Percentiles rank a stretch among this genome's conserved stretches.
Conservation (phyloP, 768 basidiomycete species). For the Calocybe gangraenosa region DNA sequence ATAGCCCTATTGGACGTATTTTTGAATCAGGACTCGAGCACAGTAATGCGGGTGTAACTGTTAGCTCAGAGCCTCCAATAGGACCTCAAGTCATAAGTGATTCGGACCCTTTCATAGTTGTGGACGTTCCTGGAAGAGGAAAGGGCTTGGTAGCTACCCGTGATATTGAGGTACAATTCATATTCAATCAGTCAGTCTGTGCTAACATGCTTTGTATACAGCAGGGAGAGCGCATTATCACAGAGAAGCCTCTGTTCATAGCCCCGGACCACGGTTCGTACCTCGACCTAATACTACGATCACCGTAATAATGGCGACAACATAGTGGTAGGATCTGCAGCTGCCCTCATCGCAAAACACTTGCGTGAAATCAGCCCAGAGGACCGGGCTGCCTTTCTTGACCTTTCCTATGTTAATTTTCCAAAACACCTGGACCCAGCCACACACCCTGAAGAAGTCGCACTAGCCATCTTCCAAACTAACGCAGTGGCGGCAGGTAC, state of each 20-base stretch:
- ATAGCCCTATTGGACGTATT: background rate
- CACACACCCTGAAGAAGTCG: conserved; percentile 38
- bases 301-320: background rate
- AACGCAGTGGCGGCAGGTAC: conserved; percentile 57
- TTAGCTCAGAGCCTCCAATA: background rate
- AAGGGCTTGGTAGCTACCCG: conserved; percentile 51
- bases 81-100: background rate
- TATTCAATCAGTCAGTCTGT: background rate
- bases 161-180: conserved; percentile 38
- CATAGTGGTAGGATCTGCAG: conserved; percentile 42
- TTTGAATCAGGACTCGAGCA: background rate
- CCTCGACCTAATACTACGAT: background rate
- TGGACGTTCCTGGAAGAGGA: conserved; percentile 50
- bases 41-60: background rate
- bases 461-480: conserved; percentile 62
- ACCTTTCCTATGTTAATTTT: conserved; percentile 55
- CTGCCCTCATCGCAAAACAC: conserved; percentile 33
- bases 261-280: conserved; percentile 46
- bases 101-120: conserved; percentile 30
- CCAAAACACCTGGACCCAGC: conserved; percentile 35
- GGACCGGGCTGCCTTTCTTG: conserved; percentile 40
- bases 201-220: background rate
- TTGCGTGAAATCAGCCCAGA: conserved; percentile 28
- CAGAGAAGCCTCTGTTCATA: conserved; percentile 50
- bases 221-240: conserved; percentile 59